Conservation (phyloP, 75 land plant genomes). For the Adiantum capillusveneris region DNA sequence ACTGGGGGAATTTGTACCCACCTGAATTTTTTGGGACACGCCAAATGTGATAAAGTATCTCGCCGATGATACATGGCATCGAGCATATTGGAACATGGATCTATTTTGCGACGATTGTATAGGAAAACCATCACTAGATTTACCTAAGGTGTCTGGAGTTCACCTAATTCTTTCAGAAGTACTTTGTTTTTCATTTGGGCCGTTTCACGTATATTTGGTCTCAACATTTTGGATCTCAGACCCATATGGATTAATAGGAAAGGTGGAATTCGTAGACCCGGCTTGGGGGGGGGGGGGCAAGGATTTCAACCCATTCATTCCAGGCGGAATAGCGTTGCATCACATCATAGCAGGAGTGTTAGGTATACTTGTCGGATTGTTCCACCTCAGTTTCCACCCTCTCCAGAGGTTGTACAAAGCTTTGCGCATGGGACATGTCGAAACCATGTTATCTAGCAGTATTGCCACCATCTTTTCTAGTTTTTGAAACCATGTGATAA, state of each 20-base stretch:
- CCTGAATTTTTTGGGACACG: no score
- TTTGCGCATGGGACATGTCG: slow-evolving; percentile 20
- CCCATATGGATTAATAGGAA: neutral
- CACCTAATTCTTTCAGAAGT: neutral
- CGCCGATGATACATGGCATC: neutral
- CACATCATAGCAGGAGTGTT: neutral
- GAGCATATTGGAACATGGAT: neutral
- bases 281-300: neutral
- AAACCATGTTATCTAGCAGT: slow-evolving; percentile 18
- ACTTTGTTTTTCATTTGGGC: neutral
- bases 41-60: no score
- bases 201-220: neutral
- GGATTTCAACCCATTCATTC: neutral
- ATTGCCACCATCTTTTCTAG: slow-evolving; percentile 16
- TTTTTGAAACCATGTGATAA: no score
- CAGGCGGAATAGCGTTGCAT: neutral
- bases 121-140: slow-evolving; percentile 4
- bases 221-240: neutral
- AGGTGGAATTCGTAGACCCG: neutral
- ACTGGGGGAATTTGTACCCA: no score
- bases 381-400: slow-evolving; percentile 9
- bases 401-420: slow-evolving; percentile 8
- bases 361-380: slow-evolving; percentile 5
- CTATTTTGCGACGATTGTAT: slow-evolving; percentile 1
- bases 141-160: neutral